Base-by-base conservation (phyloP, 1,284 basidiomycete genomes). In the Meira miltonrushii region DNA sequence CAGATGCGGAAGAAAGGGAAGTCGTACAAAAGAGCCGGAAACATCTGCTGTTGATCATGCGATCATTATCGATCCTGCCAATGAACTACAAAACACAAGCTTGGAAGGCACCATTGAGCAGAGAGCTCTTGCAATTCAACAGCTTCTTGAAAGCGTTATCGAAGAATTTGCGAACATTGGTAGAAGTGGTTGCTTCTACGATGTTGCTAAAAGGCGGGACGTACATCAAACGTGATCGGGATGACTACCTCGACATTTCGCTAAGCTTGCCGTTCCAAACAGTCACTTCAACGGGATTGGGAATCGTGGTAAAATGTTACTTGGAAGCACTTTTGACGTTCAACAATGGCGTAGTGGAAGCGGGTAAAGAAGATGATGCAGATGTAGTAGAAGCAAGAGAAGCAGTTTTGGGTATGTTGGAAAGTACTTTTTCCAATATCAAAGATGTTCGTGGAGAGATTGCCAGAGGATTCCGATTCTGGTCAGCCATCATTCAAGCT, bases 201-300 rank as follows among this genome's bases (percentile, higher is more conserved):
- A 88, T 97, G 85, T 83, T 99, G 39, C 83, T 99, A 21, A 86
- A 90, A 28, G 86, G 86, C 33, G 92, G 96, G 72, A 91, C 90
- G 19, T 21, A 48, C 12, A 23, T 48, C 12, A 85, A 88, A 48
- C 83, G 90, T 50, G 84, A 85, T 50, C 84, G 94, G 62, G 93
- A 97, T 68, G 95, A 98, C 77, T 83, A 90, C 67, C 82, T 96
- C 66, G 95, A 97, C 78, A 88, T 98, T 66, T 87, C 90, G 64
- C 84, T 96, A 40, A 68, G 60, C 40, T 61, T 78, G 28, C 72
- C 75, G 5, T 96, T 98, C 85, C 93, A 96, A 79, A 84, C 84
- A 52, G 95, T 98, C 72, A 89, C 92, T 65, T 97, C 96, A 82
- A 98, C 95, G 0, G 94, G 94, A 10, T 95, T 96, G 80, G 94